phyloP scores from a whole-genome alignment of 192 early-diverging fungal genomes.

The Entrophospora sp. region DNA sequence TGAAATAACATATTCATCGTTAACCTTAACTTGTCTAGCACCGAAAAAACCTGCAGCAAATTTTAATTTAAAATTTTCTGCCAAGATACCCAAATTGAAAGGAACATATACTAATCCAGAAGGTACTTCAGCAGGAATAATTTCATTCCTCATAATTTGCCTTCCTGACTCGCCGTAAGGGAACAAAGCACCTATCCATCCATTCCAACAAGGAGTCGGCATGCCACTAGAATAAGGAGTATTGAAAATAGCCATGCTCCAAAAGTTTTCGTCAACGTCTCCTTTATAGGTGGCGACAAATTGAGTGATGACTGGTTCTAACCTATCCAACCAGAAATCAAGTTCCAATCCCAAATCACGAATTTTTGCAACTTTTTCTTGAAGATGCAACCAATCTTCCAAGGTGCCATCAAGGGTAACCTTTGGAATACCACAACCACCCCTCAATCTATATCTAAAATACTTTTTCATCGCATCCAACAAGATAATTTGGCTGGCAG shows the following conservation, averaged over 20 bases:
- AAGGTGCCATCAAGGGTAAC: constrained; percentile 11
- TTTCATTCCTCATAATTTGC: not conserved
- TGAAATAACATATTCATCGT: constrained; percentile 7
- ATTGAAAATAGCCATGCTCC: not conserved
- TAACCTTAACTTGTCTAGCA: not conserved
- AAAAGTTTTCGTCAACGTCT: constrained; percentile 8
- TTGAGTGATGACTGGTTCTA: constrained; percentile 12
- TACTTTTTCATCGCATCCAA: constrained; percentile 16
- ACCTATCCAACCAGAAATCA: constrained; percentile 15
- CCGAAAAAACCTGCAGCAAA: constrained; percentile 12
- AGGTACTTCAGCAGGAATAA: not conserved
- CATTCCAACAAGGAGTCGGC: not conserved
- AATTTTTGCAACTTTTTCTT: constrained; percentile 15
- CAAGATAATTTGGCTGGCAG: constrained; percentile 4
- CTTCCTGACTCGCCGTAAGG: not conserved
- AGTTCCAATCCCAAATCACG: constrained; percentile 5
- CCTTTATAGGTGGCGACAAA: constrained; percentile 14
- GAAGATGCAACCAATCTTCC: constrained; percentile 7
- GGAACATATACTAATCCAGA: constrained; percentile 10
- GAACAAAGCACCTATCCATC: constrained; percentile 5
- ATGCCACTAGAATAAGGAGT: not conserved
- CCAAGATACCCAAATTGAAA: not conserved
- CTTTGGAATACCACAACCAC: constrained; percentile 17
- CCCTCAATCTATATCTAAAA: not conserved
- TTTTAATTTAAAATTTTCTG: not conserved